Conservation (phyloP, 805 yeast genomes). For the Lachancea cidri region DNA sequence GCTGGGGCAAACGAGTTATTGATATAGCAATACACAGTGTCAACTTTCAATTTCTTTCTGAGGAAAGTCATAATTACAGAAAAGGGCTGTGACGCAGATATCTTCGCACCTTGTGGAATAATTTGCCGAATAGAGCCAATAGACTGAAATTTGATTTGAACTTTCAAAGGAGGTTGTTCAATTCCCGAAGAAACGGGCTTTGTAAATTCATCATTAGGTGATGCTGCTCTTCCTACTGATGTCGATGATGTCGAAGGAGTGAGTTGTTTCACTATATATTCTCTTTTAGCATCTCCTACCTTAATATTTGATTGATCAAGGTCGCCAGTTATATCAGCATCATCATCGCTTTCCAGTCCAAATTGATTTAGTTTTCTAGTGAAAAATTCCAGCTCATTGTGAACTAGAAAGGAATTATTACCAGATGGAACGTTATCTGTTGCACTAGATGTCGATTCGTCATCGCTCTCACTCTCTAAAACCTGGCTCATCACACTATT, state of each 20-base stretch:
- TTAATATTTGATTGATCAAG: slow-evolving; percentile 5
- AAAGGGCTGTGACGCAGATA: slow-evolving; percentile 26
- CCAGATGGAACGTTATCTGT: slow-evolving; percentile 1
- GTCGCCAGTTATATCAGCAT: slow-evolving; percentile 1
- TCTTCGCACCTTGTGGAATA: slow-evolving; percentile 24
- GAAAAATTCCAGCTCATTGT: slow-evolving; percentile 22
- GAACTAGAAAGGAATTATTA: slow-evolving; percentile 11
- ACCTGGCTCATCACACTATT: slow-evolving; percentile 24
- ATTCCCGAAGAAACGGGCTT: slow-evolving; percentile 7
- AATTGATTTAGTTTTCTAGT: slow-evolving; percentile 24
- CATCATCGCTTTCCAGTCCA: slow-evolving; percentile 18
- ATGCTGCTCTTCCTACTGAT: slow-evolving; percentile 10
- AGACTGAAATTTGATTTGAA: slow-evolving; percentile 28
- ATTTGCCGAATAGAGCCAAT: slow-evolving; percentile 29
- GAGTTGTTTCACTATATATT: slow-evolving; percentile 1
- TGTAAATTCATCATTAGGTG: slow-evolving; percentile 11
- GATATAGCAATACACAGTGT: slow-evolving; percentile 28
- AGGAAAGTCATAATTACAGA: slow-evolving; percentile 23
- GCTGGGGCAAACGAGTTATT: slow-evolving; percentile 35
- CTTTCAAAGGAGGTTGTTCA: slow-evolving; percentile 9
- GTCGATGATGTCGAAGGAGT: slow-evolving; percentile 13
- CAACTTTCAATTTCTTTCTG: slow-evolving; percentile 18
- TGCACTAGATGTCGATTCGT: slow-evolving; percentile 10
- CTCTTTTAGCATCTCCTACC: slow-evolving; percentile 1
- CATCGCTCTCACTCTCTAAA: slow-evolving; percentile 29